Conservation (phyloP, 169 alveolate genomes). For the Plasmodium cynomolgi region DNA sequence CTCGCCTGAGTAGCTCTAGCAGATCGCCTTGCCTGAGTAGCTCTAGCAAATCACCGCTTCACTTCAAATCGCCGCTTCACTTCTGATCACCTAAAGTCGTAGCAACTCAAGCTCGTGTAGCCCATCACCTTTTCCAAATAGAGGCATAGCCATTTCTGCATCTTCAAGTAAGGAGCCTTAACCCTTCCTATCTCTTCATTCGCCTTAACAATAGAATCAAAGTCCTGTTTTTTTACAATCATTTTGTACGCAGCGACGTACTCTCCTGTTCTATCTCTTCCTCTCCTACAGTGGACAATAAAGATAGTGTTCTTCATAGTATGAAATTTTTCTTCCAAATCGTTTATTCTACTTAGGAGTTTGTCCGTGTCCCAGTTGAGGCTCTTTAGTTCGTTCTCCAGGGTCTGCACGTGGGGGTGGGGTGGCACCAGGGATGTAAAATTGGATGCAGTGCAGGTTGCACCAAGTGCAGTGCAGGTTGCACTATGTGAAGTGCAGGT, state of each 20-base stretch:
- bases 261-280: slow-evolving; percentile 68
- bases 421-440: too few relatives aligned
- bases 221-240: slow-evolving; percentile 16
- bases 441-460: too few relatives aligned
- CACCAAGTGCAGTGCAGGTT: too few relatives aligned
- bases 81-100: slow-evolving; percentile 8
- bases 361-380: slow-evolving; percentile 43
- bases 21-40: too few relatives aligned
- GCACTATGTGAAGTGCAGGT: too few relatives aligned
- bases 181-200: slow-evolving; percentile 48
- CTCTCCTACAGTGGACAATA: slow-evolving; percentile 54
- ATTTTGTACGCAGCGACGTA: slow-evolving; percentile 49
- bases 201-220: not conserved
- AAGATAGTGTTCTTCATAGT: slow-evolving; percentile 46
- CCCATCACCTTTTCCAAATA: slow-evolving; percentile 40
- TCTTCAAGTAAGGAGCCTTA: not conserved
- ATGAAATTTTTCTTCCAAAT: slow-evolving; percentile 9
- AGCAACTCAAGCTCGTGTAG: slow-evolving; percentile 4
- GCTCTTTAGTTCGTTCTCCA: slow-evolving; percentile 1
- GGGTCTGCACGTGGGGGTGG: not conserved
- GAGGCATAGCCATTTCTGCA: slow-evolving; percentile 63
- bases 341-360: not conserved
- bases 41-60: too few relatives aligned
- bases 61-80: too few relatives aligned
- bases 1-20: too few relatives aligned